Evolutionary conservation across 23 red algal genomes (phyloP), one percentile per base, ranked within the genome.

Genomic region (Gracilaria domingensis): DNA sequence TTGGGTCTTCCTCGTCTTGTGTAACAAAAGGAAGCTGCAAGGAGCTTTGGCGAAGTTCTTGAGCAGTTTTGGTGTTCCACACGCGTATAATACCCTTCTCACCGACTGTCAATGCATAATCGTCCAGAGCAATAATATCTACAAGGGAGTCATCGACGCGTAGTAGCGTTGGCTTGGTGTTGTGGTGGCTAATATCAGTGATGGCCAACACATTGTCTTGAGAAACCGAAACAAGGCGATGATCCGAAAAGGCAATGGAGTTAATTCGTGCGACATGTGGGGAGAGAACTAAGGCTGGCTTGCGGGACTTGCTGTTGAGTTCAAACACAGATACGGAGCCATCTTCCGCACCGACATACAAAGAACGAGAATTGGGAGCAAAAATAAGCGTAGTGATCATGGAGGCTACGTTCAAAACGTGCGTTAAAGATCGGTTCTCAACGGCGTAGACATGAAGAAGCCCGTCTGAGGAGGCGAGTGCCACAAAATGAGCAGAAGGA

Each of bases 391-490:
- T 30, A 32, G 87, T 91, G 23, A 91, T 54, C 8, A 91, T 69
- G 16, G 74, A 61, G 40, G 55, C n/a, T 16, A 55, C 48, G 32
- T 66, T 81, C 16, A 91, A 39, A 33, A 91, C 75, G 45, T 91
- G 87, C 21, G 87, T 91, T 25, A 91, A 54, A 6, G 62, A 55
- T 50, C 49, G 55, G 23, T 60, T 66, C 14, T 47, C 39, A 26
- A 82, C 54, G 48, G 79, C 87, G 60, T 91, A 91, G 36, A 91
- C 54, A 79, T 74, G 72, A 11, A 81, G 8, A 39, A 64, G 61
- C 42, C 87, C 87, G 40, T 91, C 87, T 61, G 87, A 70, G 33
- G 73, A 55, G 17, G 72, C 87, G 11, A 91, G 54, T 13, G 87
- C 87, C 13, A 82, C 75, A 66, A 58, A 91, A 35, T 53, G 36